Conservation (phyloP, 768 basidiomycete species). For the Leccinum barrowsii region DNA sequence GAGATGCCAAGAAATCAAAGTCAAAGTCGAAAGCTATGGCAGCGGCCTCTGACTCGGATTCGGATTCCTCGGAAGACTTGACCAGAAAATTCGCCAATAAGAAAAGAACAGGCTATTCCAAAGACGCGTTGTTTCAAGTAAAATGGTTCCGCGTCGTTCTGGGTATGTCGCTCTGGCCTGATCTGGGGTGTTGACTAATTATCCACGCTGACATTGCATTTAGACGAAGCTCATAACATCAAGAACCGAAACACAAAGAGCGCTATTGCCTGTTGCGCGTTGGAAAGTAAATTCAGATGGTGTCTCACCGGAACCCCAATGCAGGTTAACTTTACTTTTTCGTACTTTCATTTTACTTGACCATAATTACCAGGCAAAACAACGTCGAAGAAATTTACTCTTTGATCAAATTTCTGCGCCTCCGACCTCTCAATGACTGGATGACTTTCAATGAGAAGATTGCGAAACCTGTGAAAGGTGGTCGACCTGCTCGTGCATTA, state of each 20-base stretch:
- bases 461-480: conserved; percentile 72
- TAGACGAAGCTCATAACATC: conserved; percentile 94
- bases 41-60: conserved; percentile 29
- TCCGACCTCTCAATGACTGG: conserved; percentile 80
- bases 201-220: background rate
- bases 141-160: conserved; percentile 86
- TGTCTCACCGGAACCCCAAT: conserved; percentile 83
- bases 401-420: conserved; percentile 81
- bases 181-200: no score
- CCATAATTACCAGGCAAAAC: conserved; percentile 61
- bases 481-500: conserved; percentile 63
- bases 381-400: conserved; percentile 87
- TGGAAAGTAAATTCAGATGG: conserved; percentile 83
- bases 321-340: conserved; percentile 31
- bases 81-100: conserved; percentile 38
- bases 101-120: conserved; percentile 44
- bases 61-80: conserved; percentile 39
- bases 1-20: conserved; percentile 48
- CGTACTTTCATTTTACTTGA: background rate
- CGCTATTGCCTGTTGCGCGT: conserved; percentile 71
- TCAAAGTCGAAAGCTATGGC: conserved; percentile 32
- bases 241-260: conserved; percentile 81
- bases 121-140: conserved; percentile 68
- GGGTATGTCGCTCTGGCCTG: conserved; percentile 41
- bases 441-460: conserved; percentile 76